A percentile compares a stretch with the other conserved stretches of the same genome.
phyloP scores from a whole-genome alignment of 176 grass and related monocot species.

The Rhynchospora breviuscula region DNA sequence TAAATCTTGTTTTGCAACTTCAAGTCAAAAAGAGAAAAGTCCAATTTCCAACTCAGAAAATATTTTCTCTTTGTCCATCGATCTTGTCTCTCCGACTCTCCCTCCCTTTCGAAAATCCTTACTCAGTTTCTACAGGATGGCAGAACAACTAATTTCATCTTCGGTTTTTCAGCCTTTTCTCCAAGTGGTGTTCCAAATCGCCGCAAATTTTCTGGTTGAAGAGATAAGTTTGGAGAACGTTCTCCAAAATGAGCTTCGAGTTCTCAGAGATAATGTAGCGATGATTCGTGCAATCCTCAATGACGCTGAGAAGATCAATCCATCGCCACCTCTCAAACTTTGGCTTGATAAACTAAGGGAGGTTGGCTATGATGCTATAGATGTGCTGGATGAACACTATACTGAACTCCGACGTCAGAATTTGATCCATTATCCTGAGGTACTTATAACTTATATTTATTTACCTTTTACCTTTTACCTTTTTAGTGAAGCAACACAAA shows the following conservation, averaged over 20 bases:
- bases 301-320: background rate
- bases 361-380: conserved; percentile 18
- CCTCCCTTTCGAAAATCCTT: no score
- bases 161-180: conserved; percentile 33
- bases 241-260: background rate
- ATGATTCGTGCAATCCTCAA: conserved; percentile 14
- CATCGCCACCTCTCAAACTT: background rate
- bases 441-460: no score
- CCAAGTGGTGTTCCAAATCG: conserved; percentile 12
- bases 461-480: no score
- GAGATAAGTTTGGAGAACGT: background rate
- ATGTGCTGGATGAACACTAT: conserved; percentile 28
- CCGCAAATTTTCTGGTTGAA: background rate
- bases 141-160: background rate
- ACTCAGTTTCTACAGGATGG: background rate
- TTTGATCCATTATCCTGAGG: background rate
- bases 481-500: no score
- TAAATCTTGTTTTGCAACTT: no score
- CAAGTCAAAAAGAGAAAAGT: no score
- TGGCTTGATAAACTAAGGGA: conserved; percentile 21
- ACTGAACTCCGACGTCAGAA: conserved; percentile 8
- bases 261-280: background rate
- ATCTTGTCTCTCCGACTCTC: no score
- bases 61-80: no score
- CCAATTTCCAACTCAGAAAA: no score